Percentiles rank a stretch among this genome's conserved stretches.
Conservation (phyloP, 2,329 filamentous ascomycete species). For the Fonsecaea erecta region DNA sequence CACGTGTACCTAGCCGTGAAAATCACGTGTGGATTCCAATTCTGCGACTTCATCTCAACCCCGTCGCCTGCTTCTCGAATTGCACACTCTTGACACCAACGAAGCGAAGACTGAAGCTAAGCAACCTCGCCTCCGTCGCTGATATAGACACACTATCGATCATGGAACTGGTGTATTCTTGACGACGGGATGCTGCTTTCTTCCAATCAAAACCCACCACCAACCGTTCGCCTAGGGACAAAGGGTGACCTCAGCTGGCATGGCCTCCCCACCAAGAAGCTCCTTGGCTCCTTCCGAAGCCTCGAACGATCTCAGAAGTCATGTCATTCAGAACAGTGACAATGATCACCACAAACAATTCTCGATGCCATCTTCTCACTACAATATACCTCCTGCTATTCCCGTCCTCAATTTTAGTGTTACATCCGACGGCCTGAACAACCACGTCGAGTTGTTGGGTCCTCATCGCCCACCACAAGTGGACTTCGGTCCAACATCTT, state of each 20-base stretch:
- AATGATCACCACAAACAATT: neutral
- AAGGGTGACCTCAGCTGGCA: conserved; percentile 12
- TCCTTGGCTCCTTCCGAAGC: conserved; percentile 1
- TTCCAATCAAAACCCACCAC: conserved; percentile 17
- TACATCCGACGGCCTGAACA: neutral
- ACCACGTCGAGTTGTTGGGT: neutral
- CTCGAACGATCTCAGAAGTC: conserved; percentile 1
- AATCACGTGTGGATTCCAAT: neutral
- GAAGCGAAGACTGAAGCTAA: neutral
- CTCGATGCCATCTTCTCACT: neutral
- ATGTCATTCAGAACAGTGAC: neutral
- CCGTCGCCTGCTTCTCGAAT: neutral
- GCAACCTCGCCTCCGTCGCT: neutral
- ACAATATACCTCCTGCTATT: conserved; percentile 15
- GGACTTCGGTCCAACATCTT: neutral
- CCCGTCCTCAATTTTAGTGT: conserved; percentile 5
- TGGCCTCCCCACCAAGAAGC: conserved; percentile 21
- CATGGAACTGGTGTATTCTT: neutral
- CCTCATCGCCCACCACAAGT: neutral
- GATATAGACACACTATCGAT: neutral
- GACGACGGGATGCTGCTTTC: neutral
- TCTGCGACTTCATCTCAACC: neutral
- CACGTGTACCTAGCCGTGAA: neutral
- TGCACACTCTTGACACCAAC: neutral
- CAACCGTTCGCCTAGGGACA: neutral